phyloP scores from a whole-genome alignment of 2,329 filamentous ascomycete genomes.

The Scedosporium boydii region DNA sequence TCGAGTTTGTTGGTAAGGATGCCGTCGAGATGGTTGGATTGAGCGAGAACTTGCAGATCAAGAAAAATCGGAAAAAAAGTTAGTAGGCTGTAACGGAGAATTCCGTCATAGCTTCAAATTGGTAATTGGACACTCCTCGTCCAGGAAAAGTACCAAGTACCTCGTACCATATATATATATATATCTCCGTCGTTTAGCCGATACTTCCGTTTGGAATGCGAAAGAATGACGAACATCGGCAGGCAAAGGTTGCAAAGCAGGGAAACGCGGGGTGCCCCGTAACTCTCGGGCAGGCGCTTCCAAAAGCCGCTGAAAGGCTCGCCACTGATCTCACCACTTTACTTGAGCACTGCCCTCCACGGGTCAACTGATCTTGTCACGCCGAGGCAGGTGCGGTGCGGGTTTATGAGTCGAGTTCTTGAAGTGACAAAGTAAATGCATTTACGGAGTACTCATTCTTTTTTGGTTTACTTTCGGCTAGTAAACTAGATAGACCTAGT shows the following conservation, averaged over 20 bases:
- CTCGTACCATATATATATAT: too few species aligned
- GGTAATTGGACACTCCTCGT: neutral
- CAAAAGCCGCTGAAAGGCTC: neutral
- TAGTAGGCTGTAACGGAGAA: neutral
- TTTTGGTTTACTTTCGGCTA: too few species aligned
- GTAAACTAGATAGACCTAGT: too few species aligned
- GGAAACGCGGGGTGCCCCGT: neutral
- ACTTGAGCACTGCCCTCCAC: neutral
- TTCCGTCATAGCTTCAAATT: neutral
- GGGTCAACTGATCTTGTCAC: neutral
- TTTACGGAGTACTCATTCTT: neutral
- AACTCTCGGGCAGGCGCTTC: neutral
- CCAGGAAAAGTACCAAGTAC: neutral
- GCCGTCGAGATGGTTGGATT: neutral
- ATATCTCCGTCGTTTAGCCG: neutral
- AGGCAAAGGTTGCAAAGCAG: too few species aligned
- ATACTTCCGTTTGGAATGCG: neutral
- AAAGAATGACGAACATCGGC: too few species aligned
- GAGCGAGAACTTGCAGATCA: neutral
- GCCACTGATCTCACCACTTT: neutral
- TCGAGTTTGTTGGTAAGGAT: neutral
- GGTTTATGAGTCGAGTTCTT: too few species aligned
- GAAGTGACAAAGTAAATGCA: neutral
- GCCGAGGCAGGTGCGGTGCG: neutral
- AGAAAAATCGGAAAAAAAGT: neutral